phyloP scores from a whole-genome alignment of 2,329 filamentous ascomycete genomes.

The Colletotrichum sp. region DNA sequence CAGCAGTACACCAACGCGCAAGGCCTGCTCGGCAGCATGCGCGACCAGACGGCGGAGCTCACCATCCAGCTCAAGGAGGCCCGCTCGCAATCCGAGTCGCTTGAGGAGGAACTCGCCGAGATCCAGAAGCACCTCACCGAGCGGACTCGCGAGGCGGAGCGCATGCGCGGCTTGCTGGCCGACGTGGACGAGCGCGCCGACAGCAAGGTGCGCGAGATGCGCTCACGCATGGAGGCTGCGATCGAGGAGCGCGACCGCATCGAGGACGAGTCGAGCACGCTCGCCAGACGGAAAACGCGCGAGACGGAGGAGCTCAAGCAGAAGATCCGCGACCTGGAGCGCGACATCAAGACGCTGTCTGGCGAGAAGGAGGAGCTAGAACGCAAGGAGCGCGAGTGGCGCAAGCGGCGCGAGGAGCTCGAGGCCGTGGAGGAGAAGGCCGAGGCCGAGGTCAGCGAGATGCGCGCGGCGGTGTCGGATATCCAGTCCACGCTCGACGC shows the following conservation, averaged over 20 bases:
- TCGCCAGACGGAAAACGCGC: slow-evolving; percentile 76
- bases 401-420: slow-evolving; percentile 74
- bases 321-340: slow-evolving; percentile 82
- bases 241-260: slow-evolving; percentile 93
- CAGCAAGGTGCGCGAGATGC: slow-evolving; percentile 84
- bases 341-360: slow-evolving; percentile 71
- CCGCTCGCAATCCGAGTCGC: slow-evolving; percentile 77
- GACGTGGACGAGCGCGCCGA: slow-evolving; percentile 88
- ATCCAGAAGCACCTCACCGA: slow-evolving; percentile 86
- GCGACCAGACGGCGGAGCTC: slow-evolving; percentile 88
- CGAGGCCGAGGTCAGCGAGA: slow-evolving; percentile 75
- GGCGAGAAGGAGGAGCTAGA: slow-evolving; percentile 83
- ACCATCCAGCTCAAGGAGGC: slow-evolving; percentile 91
- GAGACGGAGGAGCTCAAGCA: slow-evolving; percentile 87
- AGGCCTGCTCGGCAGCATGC: slow-evolving; percentile 87
- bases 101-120: slow-evolving; percentile 92
- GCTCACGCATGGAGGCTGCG: slow-evolving; percentile 84
- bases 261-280: slow-evolving; percentile 85
- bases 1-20: slow-evolving; percentile 88
- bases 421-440: slow-evolving; percentile 74
- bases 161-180: slow-evolving; percentile 86
- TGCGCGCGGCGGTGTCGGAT: slow-evolving; percentile 77
- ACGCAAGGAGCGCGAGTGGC: slow-evolving; percentile 75
- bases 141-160: slow-evolving; percentile 89
- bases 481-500: slow-evolving; percentile 84